These are phyloP conservation scores for Sisymbrium irio DNA, from an alignment of 345 rosid species.

Conservation along the genomic window DNA sequence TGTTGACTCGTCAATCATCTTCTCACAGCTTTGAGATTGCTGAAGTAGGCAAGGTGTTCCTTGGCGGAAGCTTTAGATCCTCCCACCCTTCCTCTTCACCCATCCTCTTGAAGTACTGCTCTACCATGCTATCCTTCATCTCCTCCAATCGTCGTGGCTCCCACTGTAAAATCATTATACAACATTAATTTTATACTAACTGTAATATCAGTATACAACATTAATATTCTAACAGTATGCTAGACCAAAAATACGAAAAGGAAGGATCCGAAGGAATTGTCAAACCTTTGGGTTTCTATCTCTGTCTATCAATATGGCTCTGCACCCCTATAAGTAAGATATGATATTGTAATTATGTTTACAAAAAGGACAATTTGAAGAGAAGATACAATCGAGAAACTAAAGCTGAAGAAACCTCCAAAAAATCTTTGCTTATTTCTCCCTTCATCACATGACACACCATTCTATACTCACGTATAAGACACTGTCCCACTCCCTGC, in stretches of 20 bases:
- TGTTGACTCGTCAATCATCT: not conserved
- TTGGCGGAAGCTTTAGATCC: slow-evolving; percentile 58
- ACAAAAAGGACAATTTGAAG: not conserved
- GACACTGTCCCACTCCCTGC: slow-evolving; percentile 76
- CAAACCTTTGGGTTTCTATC: slow-evolving; percentile 76
- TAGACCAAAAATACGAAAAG: not conserved
- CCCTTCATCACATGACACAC: slow-evolving; percentile 67
- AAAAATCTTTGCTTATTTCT: slow-evolving; percentile 68
- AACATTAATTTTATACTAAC: not conserved
- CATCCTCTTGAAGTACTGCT: slow-evolving; percentile 53
- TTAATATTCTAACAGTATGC: too few species aligned
- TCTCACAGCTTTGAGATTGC: slow-evolving; percentile 54
- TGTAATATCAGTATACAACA: not conserved
- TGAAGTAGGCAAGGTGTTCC: slow-evolving; percentile 44
- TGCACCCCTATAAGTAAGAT: slow-evolving; percentile 56
- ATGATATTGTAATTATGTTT: not conserved
- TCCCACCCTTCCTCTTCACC: slow-evolving; percentile 41
- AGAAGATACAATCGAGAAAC: not conserved
- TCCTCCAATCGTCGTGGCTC: slow-evolving; percentile 60
- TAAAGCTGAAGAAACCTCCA: slow-evolving; percentile 48
- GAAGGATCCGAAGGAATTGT: not conserved
- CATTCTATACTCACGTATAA: slow-evolving; percentile 73
- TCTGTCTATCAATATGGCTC: slow-evolving; percentile 78
- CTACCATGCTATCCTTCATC: slow-evolving; percentile 48
- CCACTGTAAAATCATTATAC: slow-evolving; percentile 14